Conservation (phyloP, 1,284 basidiomycete species). For the Malassezia furfur region DNA sequence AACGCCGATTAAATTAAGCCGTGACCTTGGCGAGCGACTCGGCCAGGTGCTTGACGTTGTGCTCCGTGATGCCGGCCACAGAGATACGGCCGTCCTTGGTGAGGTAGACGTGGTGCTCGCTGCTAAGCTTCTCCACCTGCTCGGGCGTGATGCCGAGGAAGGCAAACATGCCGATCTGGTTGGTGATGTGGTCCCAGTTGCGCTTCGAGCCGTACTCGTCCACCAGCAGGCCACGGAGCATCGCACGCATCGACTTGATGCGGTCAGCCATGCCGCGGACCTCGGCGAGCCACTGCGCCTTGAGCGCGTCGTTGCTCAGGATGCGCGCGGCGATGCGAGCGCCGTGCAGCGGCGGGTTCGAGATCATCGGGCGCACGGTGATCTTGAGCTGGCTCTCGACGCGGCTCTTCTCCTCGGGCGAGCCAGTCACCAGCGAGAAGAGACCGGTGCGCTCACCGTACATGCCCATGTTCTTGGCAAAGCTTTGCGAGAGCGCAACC, state of each 20-base stretch:
- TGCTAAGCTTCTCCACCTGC: slow-evolving; percentile 45
- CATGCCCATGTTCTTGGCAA: slow-evolving; percentile 49
- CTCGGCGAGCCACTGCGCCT: slow-evolving; percentile 50
- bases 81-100: slow-evolving; percentile 48
- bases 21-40: slow-evolving; percentile 45
- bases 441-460: slow-evolving; percentile 49
- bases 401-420: slow-evolving; percentile 40
- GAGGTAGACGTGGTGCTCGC: slow-evolving; percentile 49
- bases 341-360: slow-evolving; percentile 83
- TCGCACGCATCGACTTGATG: slow-evolving; percentile 48
- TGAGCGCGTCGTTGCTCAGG: slow-evolving; percentile 48
- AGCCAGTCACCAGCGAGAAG: slow-evolving; percentile 36
- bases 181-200: slow-evolving; percentile 50
- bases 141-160: slow-evolving; percentile 47
- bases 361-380: slow-evolving; percentile 93
- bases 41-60: slow-evolving; percentile 45
- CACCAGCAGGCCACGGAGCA: slow-evolving; percentile 43
- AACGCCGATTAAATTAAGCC: slow-evolving; percentile 15
- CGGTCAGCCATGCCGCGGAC: slow-evolving; percentile 49
- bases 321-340: slow-evolving; percentile 51
- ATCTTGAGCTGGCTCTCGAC: slow-evolving; percentile 61
- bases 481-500: slow-evolving; percentile 40
- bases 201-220: slow-evolving; percentile 46
- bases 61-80: slow-evolving; percentile 46
- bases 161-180: slow-evolving; percentile 49